Evolutionary conservation across 2,329 filamentous ascomycete species (phyloP).

Genomic region (Sporothrix phasma): DNA sequence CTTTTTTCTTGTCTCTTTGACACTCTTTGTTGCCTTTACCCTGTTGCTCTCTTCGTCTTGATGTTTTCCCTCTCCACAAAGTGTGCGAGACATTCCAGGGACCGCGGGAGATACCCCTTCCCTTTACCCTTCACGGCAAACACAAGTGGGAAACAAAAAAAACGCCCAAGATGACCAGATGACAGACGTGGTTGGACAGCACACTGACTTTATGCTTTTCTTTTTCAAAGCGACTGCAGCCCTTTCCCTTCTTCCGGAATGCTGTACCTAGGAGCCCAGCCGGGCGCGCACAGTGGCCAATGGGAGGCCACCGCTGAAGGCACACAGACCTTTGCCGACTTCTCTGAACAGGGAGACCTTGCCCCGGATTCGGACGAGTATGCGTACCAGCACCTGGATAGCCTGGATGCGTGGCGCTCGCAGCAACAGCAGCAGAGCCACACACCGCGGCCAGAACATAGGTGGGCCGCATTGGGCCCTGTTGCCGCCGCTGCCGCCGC

Average conservation of each 20-base stretch:
- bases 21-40: slow-evolving; percentile 6
- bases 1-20: slow-evolving; percentile 6
- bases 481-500: slow-evolving; percentile 20
- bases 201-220: slow-evolving; percentile 39
- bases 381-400: slow-evolving; percentile 43
- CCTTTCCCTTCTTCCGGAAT: slow-evolving; percentile 43
- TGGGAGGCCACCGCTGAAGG: slow-evolving; percentile 50
- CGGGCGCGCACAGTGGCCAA: slow-evolving; percentile 34
- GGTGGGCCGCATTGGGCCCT: slow-evolving; percentile 36
- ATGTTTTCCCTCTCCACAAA: slow-evolving; percentile 18
- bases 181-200: slow-evolving; percentile 36
- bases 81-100: neutral
- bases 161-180: slow-evolving; percentile 12
- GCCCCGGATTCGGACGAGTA: slow-evolving; percentile 45
- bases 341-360: slow-evolving; percentile 40
- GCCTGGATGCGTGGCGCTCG: slow-evolving; percentile 33
- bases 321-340: slow-evolving; percentile 49
- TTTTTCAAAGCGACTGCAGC: slow-evolving; percentile 42
- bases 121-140: neutral
- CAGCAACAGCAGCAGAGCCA: slow-evolving; percentile 20
- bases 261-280: slow-evolving; percentile 37
- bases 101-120: neutral
- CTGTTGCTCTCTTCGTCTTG: neutral
- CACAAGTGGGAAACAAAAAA: neutral
- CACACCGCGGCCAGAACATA: slow-evolving; percentile 15